Evolutionary conservation across 2,329 filamentous ascomycete genomes (phyloP).

Genomic region (Scortechinia acanthostroma): DNA sequence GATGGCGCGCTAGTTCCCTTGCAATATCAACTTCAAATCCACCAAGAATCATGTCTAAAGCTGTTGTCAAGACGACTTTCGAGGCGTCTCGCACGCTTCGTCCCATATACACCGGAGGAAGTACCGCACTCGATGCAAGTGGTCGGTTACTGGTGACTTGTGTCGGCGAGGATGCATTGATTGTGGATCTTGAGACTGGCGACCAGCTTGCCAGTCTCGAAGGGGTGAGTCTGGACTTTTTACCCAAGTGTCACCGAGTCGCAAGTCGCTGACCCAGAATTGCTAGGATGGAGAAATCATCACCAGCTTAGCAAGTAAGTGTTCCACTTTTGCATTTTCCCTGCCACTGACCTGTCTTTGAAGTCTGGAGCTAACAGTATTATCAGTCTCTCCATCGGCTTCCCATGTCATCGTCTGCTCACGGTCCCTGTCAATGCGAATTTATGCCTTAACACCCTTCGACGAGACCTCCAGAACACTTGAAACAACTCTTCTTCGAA

Average conservation of each 20-base stretch:
- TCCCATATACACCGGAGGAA: slow-evolving; percentile 70
- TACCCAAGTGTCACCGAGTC: slow-evolving; percentile 3
- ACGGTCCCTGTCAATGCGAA: slow-evolving; percentile 65
- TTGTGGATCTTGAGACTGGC: slow-evolving; percentile 60
- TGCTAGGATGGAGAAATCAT: slow-evolving; percentile 46
- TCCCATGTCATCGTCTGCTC: slow-evolving; percentile 64
- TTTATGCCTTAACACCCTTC: slow-evolving; percentile 49
- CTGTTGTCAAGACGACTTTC: slow-evolving; percentile 54
- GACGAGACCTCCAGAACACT: slow-evolving; percentile 29
- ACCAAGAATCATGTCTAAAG: slow-evolving; percentile 17
- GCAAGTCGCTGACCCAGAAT: slow-evolving; percentile 7
- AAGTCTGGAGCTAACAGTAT: neutral
- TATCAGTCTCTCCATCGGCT: slow-evolving; percentile 53
- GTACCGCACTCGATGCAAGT: slow-evolving; percentile 54
- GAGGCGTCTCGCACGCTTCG: slow-evolving; percentile 57
- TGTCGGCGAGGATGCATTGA: slow-evolving; percentile 63
- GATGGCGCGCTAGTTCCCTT: neutral
- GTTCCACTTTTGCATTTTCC: slow-evolving; percentile 2
- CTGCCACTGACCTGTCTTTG: neutral
- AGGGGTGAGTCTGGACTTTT: slow-evolving; percentile 35
- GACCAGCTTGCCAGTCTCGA: slow-evolving; percentile 59
- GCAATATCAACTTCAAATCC: neutral
- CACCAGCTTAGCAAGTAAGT: slow-evolving; percentile 40
- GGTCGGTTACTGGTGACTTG: slow-evolving; percentile 61
- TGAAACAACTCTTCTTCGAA: slow-evolving; percentile 47